phyloP scores from a whole-genome alignment of 441 rosid species.

The Gossypium aridum region DNA sequence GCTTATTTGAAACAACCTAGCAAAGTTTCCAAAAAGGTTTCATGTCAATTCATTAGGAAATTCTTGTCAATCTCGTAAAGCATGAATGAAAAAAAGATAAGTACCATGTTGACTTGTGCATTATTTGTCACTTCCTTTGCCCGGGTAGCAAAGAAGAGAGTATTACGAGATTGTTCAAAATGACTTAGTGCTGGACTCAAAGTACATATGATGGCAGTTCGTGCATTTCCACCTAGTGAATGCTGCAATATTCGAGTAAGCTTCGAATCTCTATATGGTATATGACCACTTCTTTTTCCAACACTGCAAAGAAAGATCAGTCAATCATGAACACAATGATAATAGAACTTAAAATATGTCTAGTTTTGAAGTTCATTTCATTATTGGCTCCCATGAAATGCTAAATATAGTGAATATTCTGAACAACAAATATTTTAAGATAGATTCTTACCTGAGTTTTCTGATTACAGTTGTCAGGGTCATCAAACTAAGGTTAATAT shows the following conservation, averaged over 20 bases:
- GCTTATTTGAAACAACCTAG: slow-evolving; percentile 99
- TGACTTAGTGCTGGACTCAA: slow-evolving; percentile 88
- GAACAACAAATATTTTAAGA: neutral
- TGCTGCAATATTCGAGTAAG: slow-evolving; percentile 96
- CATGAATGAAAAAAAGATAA: slow-evolving; percentile 10
- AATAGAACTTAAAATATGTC: too few species aligned
- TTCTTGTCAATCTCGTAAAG: slow-evolving; percentile 1
- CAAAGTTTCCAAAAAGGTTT: too few species aligned
- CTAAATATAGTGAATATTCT: too few species aligned
- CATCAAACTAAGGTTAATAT: slow-evolving; percentile 97
- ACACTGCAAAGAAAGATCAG: slow-evolving; percentile 36
- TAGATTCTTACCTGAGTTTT: slow-evolving; percentile 68
- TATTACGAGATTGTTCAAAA: slow-evolving; percentile 94
- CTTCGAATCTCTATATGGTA: slow-evolving; percentile 96
- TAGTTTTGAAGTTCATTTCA: too few species aligned
- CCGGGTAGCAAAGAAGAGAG: slow-evolving; percentile 89
- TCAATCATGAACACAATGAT: neutral
- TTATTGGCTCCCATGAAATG: neutral
- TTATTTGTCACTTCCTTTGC: slow-evolving; percentile 99
- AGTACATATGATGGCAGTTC: slow-evolving; percentile 97
- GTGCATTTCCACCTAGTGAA: slow-evolving; percentile 99
- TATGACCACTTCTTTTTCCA: slow-evolving; percentile 92
- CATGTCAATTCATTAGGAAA: slow-evolving; percentile 6
- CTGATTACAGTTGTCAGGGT: slow-evolving; percentile 96
- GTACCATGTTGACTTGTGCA: slow-evolving; percentile 97